phyloP scores from a whole-genome alignment of 1,284 basidiomycete genomes.

The Tremellales sp. region DNA sequence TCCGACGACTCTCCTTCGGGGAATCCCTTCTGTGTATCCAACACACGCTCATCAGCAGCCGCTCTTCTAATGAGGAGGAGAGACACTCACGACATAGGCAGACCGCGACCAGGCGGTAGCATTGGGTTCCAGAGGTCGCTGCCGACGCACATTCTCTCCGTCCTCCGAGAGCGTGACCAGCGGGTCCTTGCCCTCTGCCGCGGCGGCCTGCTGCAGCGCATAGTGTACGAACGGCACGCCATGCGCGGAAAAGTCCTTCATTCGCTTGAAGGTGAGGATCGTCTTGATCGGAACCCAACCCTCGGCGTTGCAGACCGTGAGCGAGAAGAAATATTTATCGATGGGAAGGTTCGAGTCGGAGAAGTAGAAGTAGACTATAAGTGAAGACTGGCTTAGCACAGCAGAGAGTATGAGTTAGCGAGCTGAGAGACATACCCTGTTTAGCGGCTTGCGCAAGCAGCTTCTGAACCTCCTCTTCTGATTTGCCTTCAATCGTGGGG shows the following conservation, averaged over 20 bases:
- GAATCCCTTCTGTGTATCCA: slow-evolving; percentile 77
- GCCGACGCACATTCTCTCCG: slow-evolving; percentile 68
- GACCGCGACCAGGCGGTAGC: slow-evolving; percentile 66
- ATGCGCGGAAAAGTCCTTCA: slow-evolving; percentile 65
- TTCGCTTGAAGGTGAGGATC: slow-evolving; percentile 92
- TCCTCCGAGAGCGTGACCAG: slow-evolving; percentile 69
- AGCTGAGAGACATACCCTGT: slow-evolving; percentile 31
- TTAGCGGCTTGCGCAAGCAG: slow-evolving; percentile 32
- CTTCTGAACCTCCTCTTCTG: slow-evolving; percentile 33
- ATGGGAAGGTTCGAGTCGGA: slow-evolving; percentile 93
- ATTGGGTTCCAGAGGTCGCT: slow-evolving; percentile 65
- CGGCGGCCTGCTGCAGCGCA: slow-evolving; percentile 56
- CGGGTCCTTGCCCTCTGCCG: slow-evolving; percentile 50
- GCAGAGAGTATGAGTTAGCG: background rate
- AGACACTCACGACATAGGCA: slow-evolving; percentile 71
- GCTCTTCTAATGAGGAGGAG: background rate
- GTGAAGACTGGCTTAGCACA: background rate
- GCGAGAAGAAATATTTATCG: slow-evolving; percentile 97
- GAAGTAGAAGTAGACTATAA: slow-evolving; percentile 93
- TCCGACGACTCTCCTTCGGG: slow-evolving; percentile 59
- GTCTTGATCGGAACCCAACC: slow-evolving; percentile 91
- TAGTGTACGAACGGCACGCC: slow-evolving; percentile 65
- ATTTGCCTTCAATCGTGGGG: slow-evolving; percentile 35
- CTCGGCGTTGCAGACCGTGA: slow-evolving; percentile 66
- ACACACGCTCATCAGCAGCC: background rate